Percentiles rank a stretch among this genome's conserved stretches.
Evolutionary conservation across 2,329 filamentous ascomycete genomes (phyloP).

Genomic region (Ploettnerulaceae sp.): DNA sequence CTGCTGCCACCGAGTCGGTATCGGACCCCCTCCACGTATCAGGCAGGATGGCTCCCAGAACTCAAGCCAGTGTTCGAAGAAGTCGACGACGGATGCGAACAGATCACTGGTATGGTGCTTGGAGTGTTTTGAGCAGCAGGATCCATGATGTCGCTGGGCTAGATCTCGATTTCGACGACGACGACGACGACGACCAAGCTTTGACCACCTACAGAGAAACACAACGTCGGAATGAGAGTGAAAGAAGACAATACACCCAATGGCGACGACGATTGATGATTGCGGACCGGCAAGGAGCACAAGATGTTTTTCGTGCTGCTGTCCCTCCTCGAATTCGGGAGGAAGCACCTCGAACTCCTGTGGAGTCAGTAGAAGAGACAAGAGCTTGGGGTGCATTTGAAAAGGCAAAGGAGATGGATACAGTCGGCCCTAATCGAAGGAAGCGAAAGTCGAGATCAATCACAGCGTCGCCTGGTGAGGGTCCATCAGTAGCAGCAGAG

Average conservation of each 20-base stretch:
- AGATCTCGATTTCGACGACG: slow-evolving; percentile 81
- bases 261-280: slow-evolving; percentile 84
- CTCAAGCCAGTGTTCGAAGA: slow-evolving; percentile 52
- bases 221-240: slow-evolving; percentile 43
- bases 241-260: slow-evolving; percentile 56
- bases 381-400: slow-evolving; percentile 89
- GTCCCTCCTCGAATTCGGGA: slow-evolving; percentile 57
- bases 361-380: slow-evolving; percentile 72
- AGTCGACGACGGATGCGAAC: slow-evolving; percentile 60
- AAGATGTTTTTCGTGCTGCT: slow-evolving; percentile 65
- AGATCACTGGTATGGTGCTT: slow-evolving; percentile 85
- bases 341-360: slow-evolving; percentile 46
- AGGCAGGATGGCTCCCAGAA: slow-evolving; percentile 40
- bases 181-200: slow-evolving; percentile 65
- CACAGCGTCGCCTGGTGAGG: slow-evolving; percentile 65
- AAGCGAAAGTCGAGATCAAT: slow-evolving; percentile 71
- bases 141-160: slow-evolving; percentile 66
- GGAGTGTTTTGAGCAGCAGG: slow-evolving; percentile 58
- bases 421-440: slow-evolving; percentile 47
- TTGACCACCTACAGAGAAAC: slow-evolving; percentile 51
- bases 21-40: slow-evolving; percentile 25
- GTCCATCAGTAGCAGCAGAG: slow-evolving; percentile 49
- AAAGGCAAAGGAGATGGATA: slow-evolving; percentile 67
- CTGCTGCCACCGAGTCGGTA: slow-evolving; percentile 1
- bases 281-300: slow-evolving; percentile 72